phyloP scores from a whole-genome alignment of 2,329 filamentous ascomycete species.

The Ascochyta pisi region DNA sequence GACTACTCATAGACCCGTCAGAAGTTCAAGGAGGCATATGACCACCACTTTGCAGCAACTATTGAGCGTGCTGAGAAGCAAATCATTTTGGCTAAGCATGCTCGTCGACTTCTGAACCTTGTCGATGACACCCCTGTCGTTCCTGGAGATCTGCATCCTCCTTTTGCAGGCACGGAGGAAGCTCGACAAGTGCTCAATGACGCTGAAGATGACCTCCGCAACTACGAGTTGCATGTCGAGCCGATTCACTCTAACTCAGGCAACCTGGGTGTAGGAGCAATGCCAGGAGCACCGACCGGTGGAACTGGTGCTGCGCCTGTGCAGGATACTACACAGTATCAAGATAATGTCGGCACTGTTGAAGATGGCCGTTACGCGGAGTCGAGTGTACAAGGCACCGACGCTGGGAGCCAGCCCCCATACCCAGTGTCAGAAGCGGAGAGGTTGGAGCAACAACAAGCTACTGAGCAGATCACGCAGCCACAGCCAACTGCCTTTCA shows the following conservation, averaged over 20 bases:
- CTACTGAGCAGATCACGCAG: conserved; percentile 7
- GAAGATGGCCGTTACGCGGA: conserved; percentile 32
- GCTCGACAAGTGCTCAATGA: conserved; percentile 90
- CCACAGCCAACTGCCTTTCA: conserved; percentile 5
- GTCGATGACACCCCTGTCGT: conserved; percentile 90
- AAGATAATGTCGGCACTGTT: conserved; percentile 22
- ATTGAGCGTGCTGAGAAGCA: conserved; percentile 98
- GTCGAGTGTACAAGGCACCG: conserved; percentile 28
- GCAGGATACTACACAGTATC: conserved; percentile 2
- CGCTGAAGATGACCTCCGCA: conserved; percentile 84
- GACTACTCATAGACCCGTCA: conserved; percentile 75
- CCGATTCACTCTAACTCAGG: conserved; percentile 60
- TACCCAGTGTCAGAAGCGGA: conserved; percentile 43
- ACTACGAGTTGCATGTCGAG: conserved; percentile 69
- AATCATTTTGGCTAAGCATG: conserved; percentile 89
- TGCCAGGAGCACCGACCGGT: conserved; percentile 41
- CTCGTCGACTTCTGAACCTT: conserved; percentile 80
- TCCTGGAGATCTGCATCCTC: conserved; percentile 77
- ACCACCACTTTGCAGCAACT: conserved; percentile 83
- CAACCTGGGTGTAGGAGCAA: conserved; percentile 57
- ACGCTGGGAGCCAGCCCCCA: conserved; percentile 33
- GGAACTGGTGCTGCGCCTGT: neutral
- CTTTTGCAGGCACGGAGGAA: conserved; percentile 70
- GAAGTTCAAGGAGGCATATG: conserved; percentile 95
- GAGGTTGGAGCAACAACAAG: conserved; percentile 34